Conservation (phyloP, 2,329 filamentous ascomycete species). For the Ophidiomyces ophidiicola region DNA sequence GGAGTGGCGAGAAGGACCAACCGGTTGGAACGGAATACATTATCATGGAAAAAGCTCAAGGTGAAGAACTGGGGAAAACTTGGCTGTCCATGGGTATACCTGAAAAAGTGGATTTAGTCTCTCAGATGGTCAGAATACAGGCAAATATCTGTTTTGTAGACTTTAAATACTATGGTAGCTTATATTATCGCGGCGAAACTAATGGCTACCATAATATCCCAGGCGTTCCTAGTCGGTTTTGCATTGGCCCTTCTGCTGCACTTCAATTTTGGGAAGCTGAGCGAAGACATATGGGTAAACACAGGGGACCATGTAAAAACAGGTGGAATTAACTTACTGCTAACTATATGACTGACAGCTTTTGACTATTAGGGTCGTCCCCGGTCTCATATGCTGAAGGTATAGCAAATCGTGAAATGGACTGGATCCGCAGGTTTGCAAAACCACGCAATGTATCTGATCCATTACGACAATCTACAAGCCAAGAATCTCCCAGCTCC, state of each 20-base stretch:
- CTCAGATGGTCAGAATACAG: not conserved
- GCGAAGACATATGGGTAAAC: constrained; percentile 24
- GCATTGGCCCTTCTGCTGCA: constrained; percentile 4
- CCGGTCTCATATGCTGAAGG: constrained; percentile 23
- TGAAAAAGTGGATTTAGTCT: not conserved
- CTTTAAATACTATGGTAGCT: constrained; percentile 10
- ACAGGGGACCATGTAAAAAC: constrained; percentile 31
- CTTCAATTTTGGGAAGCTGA: constrained; percentile 25
- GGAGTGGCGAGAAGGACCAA: constrained; percentile 15
- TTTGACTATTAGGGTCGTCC: constrained; percentile 25
- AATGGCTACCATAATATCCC: not conserved
- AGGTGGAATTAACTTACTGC: too few relatives aligned
- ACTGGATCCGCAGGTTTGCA: constrained; percentile 21
- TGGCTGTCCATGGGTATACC: constrained; percentile 17
- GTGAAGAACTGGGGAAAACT: constrained; percentile 20
- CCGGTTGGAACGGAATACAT: constrained; percentile 19
- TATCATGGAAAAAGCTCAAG: constrained; percentile 23
- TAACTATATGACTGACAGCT: too few relatives aligned
- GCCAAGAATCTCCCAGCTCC: constrained; percentile 21
- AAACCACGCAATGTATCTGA: not conserved
- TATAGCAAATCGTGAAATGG: constrained; percentile 24
- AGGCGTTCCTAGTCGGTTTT: not conserved
- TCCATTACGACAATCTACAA: not conserved
- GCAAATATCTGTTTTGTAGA: constrained; percentile 13
- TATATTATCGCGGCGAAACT: constrained; percentile 3